phyloP scores from a whole-genome alignment of 2,329 filamentous ascomycete species.

The Fusarium sp. region DNA sequence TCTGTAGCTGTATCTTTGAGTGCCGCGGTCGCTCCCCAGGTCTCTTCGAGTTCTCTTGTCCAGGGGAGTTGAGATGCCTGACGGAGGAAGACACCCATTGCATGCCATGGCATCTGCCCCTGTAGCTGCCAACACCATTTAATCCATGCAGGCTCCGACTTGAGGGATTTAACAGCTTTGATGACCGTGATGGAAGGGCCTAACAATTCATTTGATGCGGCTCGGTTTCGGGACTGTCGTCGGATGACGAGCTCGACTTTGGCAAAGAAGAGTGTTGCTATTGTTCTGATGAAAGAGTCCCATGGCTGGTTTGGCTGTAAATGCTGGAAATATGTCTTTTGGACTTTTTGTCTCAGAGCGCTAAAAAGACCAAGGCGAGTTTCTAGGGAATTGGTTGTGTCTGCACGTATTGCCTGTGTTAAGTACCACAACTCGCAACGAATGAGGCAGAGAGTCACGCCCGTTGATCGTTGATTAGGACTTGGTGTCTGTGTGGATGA shows the following conservation, averaged over 20 bases:
- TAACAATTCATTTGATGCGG: background rate
- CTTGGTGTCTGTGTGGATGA: background rate
- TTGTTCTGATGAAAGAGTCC: slow-evolving; percentile 32
- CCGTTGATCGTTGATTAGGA: slow-evolving; percentile 1
- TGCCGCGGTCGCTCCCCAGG: slow-evolving; percentile 30
- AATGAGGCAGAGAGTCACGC: slow-evolving; percentile 36
- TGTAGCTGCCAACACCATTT: slow-evolving; percentile 47
- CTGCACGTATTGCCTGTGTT: slow-evolving; percentile 25
- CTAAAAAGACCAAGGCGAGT: slow-evolving; percentile 21
- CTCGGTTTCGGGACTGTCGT: background rate
- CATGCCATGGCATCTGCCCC: slow-evolving; percentile 44
- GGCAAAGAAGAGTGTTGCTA: slow-evolving; percentile 43
- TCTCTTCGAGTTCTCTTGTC: slow-evolving; percentile 37
- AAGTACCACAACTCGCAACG: slow-evolving; percentile 46
- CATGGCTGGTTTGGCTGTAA: slow-evolving; percentile 14
- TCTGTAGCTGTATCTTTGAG: slow-evolving; percentile 10
- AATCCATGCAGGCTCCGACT: slow-evolving; percentile 34
- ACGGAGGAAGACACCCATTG: slow-evolving; percentile 39
- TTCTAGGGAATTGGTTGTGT: slow-evolving; percentile 5
- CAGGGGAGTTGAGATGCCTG: slow-evolving; percentile 37
- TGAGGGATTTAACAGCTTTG: slow-evolving; percentile 36
- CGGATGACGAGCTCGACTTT: slow-evolving; percentile 43
- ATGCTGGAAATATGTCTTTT: slow-evolving; percentile 16
- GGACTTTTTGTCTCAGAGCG: slow-evolving; percentile 17
- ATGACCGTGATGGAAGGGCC: slow-evolving; percentile 29